Conservation (phyloP, 208 protist genomes). For the Wallacemonas sp. region DNA sequence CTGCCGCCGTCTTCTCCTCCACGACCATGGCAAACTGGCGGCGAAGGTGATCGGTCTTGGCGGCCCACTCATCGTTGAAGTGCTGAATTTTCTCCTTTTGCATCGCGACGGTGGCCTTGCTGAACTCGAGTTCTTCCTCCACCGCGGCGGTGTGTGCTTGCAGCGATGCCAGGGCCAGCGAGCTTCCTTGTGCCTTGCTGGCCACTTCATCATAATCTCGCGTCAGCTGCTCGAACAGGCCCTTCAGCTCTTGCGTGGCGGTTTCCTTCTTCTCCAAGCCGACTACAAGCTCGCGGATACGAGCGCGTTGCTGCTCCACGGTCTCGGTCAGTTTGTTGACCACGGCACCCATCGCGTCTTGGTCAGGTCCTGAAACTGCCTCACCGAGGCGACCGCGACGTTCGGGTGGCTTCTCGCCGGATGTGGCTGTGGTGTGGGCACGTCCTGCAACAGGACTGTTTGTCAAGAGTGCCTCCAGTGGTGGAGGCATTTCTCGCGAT, state of each 20-base stretch:
- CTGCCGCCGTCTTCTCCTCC: slow-evolving; percentile 39
- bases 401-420: too few relatives aligned
- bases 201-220: slow-evolving; percentile 43
- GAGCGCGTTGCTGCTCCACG: slow-evolving; percentile 33
- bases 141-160: slow-evolving; percentile 21
- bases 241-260: slow-evolving; percentile 28
- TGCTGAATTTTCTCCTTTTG: slow-evolving; percentile 32
- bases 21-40: slow-evolving; percentile 25
- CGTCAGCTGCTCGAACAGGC: slow-evolving; percentile 36
- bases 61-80: slow-evolving; percentile 36
- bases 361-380: too few relatives aligned
- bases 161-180: slow-evolving; percentile 22
- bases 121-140: slow-evolving; percentile 29
- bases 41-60: slow-evolving; percentile 38
- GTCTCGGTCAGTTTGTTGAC: slow-evolving; percentile 13
- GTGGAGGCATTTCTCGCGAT: too few relatives aligned
- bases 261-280: slow-evolving; percentile 26
- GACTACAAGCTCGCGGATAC: slow-evolving; percentile 29
- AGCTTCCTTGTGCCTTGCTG: slow-evolving; percentile 14
- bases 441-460: too few relatives aligned
- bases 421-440: too few relatives aligned
- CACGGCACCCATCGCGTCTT: not conserved
- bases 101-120: slow-evolving; percentile 13
- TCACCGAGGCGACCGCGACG: too few relatives aligned
- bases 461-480: too few relatives aligned